phyloP scores from a whole-genome alignment of 345 rosid genomes.

The Sisymbrium altissimum region DNA sequence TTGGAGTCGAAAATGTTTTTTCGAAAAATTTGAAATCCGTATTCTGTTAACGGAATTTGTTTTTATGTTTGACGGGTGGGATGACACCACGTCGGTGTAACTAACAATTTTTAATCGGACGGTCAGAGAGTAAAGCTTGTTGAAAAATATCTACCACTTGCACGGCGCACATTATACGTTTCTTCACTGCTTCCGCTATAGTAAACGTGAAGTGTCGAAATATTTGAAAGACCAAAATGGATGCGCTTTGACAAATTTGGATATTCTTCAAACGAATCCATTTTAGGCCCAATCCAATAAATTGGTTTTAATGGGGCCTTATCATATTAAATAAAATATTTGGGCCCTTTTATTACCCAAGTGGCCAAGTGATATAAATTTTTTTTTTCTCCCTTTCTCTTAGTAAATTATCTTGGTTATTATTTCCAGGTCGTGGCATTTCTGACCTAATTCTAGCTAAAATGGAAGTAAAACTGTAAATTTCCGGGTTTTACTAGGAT shows the following conservation, averaged over 20 bases:
- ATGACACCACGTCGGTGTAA: conserved; percentile 1
- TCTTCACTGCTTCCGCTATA: neutral
- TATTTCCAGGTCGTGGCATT: neutral
- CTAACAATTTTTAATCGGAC: neutral
- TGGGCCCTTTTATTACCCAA: neutral
- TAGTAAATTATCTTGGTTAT: neutral
- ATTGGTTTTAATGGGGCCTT: neutral
- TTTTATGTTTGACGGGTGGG: neutral
- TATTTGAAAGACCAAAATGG: neutral
- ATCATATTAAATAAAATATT: neutral
- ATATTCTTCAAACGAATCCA: neutral
- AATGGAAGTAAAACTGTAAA: neutral
- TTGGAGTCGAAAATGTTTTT: neutral
- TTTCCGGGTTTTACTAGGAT: neutral
- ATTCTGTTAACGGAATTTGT: conserved; percentile 5
- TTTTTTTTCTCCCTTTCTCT: neutral
- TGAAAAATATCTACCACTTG: neutral
- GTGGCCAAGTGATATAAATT: neutral
- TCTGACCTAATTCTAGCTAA: neutral
- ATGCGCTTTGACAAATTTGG: neutral
- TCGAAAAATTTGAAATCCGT: neutral
- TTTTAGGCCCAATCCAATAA: neutral
- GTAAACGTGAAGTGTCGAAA: neutral
- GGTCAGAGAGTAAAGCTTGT: neutral
- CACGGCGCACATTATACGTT: neutral